These are phyloP conservation scores for Trichosporon sp. DNA, from an alignment of 1,284 basidiomycete genomes.

Conservation along the genomic window DNA sequence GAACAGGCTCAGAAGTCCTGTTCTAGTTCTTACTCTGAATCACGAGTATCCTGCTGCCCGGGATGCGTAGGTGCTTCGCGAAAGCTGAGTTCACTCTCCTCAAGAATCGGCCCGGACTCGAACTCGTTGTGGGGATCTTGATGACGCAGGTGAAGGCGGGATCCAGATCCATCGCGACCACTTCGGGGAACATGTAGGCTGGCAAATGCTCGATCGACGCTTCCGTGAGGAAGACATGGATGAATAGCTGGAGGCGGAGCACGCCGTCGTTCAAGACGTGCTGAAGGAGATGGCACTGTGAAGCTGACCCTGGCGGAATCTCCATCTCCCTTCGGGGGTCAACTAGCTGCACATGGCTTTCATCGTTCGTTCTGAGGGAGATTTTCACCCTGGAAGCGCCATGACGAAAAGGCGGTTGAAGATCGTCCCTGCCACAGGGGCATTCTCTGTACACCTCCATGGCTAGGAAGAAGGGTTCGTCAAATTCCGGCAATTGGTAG, in stretches of 20 bases:
- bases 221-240: background rate
- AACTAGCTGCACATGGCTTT: too few relatives aligned
- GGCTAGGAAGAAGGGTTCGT: background rate
- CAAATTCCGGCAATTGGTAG: background rate
- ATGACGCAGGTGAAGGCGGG: background rate
- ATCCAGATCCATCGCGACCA: background rate
- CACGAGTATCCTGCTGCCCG: background rate
- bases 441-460: background rate
- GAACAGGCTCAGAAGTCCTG: too few relatives aligned
- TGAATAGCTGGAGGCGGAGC: background rate
- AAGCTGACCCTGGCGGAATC: background rate
- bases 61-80: background rate
- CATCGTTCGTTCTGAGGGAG: background rate
- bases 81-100: background rate
- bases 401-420: background rate
- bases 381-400: background rate
- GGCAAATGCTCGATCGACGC: background rate
- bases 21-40: background rate
- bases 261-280: background rate
- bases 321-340: background rate
- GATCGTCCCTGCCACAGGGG: background rate
- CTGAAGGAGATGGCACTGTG: background rate
- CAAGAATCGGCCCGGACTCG: background rate
- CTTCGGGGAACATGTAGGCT: background rate
- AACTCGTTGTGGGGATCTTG: background rate